Evolutionary conservation across 306 rosid species (phyloP).

Genomic region (Prunus mongolica): DNA sequence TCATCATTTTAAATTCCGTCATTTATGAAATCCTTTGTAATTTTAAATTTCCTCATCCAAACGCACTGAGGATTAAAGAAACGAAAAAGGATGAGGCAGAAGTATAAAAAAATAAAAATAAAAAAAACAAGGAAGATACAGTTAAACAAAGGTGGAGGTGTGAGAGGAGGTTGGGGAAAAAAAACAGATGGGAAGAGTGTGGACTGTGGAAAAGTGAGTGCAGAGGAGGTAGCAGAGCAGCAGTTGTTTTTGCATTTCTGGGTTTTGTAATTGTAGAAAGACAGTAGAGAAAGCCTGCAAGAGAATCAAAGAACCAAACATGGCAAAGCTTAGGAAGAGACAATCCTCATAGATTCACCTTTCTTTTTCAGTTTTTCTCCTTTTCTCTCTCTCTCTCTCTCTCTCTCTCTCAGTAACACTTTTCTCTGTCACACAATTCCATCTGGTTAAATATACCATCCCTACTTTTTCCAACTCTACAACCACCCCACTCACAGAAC

Average conservation of each 20-base stretch:
- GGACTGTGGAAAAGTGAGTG: constrained; percentile 18
- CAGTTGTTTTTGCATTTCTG: constrained; percentile 28
- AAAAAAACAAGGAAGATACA: constrained; percentile 8
- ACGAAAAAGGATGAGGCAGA: neutral
- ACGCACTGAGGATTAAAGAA: neutral
- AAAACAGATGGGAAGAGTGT: constrained; percentile 26
- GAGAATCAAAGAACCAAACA: constrained; percentile 62
- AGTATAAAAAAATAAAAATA: neutral
- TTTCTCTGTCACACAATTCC: constrained; percentile 11
- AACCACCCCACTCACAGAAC: constrained; percentile 16
- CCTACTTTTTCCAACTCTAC: neutral
- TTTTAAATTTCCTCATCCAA: no score
- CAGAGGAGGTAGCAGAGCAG: constrained; percentile 19
- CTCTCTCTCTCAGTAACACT: no score
- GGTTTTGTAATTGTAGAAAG: constrained; percentile 36
- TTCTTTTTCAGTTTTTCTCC: constrained; percentile 8
- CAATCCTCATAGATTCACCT: constrained; percentile 38
- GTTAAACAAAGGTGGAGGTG: constrained; percentile 24
- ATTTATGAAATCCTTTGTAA: no score
- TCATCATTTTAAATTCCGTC: no score
- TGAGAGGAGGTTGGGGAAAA: neutral
- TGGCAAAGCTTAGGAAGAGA: constrained; percentile 63
- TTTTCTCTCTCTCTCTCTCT: neutral
- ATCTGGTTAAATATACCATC: constrained; percentile 25
- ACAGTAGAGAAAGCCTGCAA: constrained; percentile 63